Evolutionary conservation across 2,329 filamentous ascomycete species (phyloP), one percentile per base, ranked within the genome.

Genomic region (Dendrostoma leiphaemia): DNA sequence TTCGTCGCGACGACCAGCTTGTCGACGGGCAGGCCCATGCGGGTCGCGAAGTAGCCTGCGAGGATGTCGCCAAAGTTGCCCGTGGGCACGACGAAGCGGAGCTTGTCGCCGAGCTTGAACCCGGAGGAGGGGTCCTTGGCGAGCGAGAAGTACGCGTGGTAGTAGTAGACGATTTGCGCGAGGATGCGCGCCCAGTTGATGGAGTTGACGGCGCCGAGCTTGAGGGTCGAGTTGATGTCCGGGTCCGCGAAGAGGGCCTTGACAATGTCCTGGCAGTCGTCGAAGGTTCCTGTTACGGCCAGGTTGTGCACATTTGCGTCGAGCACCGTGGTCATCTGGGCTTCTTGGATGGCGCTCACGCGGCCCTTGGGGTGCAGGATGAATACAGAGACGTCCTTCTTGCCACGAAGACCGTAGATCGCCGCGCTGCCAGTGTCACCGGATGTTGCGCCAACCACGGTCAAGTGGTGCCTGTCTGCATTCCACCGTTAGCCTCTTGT

Each of bases 1-100:
- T 97, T 97, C 48, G 93, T 97, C 0, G 93, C 91, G 53, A 97
- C 88, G 63, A 96, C 85, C 29, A 99, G 84, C 74, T 93, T 96
- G 59, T 94, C 88, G 3, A 87, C 79, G 3, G 92, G 92, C 3
- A 97, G 65, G 32, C 69, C 69, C 69, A 71, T 72, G 58, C 68
- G 68, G 48, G 60, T 49, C 41, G 93, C 92, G 66, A 97, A 97
- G 75, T 93, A 97, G 48, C 93, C 93, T 1, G 90, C 90, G 4
- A 97, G 79, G 61, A 99, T 91, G 68, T 97, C 91, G 59, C 94
- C 91, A 72, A 99, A 99, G 78, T 99, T 97, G 53, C 94, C 94
- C 0, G 92, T 95, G 2, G 94, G 94, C 1, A 96, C 91, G 8
- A 96, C 89, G 65, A 92, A 96, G 57, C 92, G 86, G 35, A 94